Conservation (phyloP, 495 filamentous ascomycete genomes). For the Stereocaulon alpinum region DNA sequence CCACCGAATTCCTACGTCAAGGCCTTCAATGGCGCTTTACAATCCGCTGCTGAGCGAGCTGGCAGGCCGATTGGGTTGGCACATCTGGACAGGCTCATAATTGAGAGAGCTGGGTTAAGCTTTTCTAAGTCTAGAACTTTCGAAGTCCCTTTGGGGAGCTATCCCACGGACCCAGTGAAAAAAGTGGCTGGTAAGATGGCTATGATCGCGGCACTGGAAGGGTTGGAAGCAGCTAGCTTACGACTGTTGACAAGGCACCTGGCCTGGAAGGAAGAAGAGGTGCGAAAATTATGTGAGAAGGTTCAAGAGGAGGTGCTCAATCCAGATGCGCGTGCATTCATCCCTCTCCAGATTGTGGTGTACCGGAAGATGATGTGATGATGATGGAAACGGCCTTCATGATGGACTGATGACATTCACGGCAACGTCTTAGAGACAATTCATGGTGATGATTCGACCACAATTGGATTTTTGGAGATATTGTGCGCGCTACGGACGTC, state of each 20-base stretch:
- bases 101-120: constrained; percentile 51
- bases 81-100: constrained; percentile 43
- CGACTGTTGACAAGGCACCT: constrained; percentile 49
- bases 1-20: constrained; percentile 29
- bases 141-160: constrained; percentile 50
- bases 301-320: constrained; percentile 42
- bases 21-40: constrained; percentile 32
- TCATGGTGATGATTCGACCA: background rate
- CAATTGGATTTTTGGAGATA: background rate
- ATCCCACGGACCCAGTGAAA: constrained; percentile 43
- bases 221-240: constrained; percentile 51
- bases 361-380: constrained; percentile 37
- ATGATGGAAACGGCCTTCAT: background rate
- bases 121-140: constrained; percentile 45
- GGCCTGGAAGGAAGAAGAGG: constrained; percentile 45
- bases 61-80: constrained; percentile 36
- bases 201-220: constrained; percentile 52
- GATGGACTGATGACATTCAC: constrained; percentile 5
- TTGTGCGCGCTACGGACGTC: too few relatives aligned
- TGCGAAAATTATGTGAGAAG: constrained; percentile 44
- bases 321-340: constrained; percentile 33
- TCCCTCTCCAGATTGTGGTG: constrained; percentile 42
- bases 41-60: constrained; percentile 27
- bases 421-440: background rate
- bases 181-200: constrained; percentile 54